Evolutionary conservation across 345 rosid genomes (phyloP).

Genomic region (Rubroshorea leprosula): DNA sequence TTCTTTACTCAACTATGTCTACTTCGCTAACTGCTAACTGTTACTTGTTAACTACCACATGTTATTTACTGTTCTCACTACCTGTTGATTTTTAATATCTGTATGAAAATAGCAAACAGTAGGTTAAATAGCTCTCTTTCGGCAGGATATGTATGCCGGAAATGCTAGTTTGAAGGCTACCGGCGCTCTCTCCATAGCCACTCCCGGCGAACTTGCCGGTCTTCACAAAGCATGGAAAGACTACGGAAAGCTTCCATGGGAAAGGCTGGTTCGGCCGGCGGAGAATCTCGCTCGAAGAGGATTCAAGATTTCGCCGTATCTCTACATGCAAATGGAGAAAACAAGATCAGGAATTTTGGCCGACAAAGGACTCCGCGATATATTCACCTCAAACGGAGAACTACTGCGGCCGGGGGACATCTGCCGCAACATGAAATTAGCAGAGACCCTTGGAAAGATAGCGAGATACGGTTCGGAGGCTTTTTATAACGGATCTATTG

Average conservation of each 20-base stretch:
- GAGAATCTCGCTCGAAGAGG: constrained; percentile 41
- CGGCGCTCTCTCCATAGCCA: constrained; percentile 52
- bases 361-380: constrained; percentile 40
- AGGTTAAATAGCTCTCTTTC: too few relatives aligned
- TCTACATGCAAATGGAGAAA: constrained; percentile 39
- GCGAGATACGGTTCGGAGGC: constrained; percentile 27
- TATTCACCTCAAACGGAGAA: constrained; percentile 39
- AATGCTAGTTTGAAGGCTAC: constrained; percentile 29
- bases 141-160: constrained; percentile 51
- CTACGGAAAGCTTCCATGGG: constrained; percentile 54
- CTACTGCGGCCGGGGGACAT: constrained; percentile 36
- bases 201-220: constrained; percentile 59
- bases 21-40: too few relatives aligned
- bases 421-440: constrained; percentile 37
- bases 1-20: background rate
- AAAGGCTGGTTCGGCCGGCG: constrained; percentile 40
- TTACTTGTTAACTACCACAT: too few relatives aligned
- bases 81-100: too few relatives aligned
- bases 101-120: too few relatives aligned
- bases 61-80: too few relatives aligned
- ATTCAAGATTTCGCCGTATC: constrained; percentile 47
- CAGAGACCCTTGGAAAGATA: constrained; percentile 29
- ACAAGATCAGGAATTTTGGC: constrained; percentile 29
- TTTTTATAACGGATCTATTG: constrained; percentile 54
- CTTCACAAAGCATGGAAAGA: constrained; percentile 48